These are phyloP conservation scores for Lipomyces chichibuensis DNA, from an alignment of 805 yeast genomes.

Conservation along the genomic window DNA sequence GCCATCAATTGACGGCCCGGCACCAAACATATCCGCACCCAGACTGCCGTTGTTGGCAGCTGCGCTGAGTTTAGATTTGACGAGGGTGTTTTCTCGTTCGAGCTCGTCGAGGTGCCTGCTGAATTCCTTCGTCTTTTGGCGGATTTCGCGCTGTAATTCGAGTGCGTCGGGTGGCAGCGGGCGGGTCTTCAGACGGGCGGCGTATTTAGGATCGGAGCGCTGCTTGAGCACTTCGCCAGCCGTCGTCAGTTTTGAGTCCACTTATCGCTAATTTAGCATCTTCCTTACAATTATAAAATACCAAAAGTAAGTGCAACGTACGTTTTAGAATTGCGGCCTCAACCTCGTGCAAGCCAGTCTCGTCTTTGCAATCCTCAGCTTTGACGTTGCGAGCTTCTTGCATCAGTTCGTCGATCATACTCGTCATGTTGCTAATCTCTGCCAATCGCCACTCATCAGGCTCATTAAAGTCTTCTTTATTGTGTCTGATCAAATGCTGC, in stretches of 20 bases:
- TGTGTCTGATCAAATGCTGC: background rate
- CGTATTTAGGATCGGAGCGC: slow-evolving; percentile 19
- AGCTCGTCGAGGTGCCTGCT: slow-evolving; percentile 16
- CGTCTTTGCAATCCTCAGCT: background rate
- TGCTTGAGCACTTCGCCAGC: slow-evolving; percentile 17
- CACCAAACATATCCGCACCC: background rate
- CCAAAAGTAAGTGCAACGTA: background rate
- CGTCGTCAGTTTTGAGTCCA: slow-evolving; percentile 13
- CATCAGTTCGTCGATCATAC: slow-evolving; percentile 11
- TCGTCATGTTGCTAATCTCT: slow-evolving; percentile 7
- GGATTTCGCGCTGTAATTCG: slow-evolving; percentile 26
- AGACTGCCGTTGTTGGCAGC: background rate
- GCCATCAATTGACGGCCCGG: slow-evolving; percentile 24
- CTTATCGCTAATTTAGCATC: slow-evolving; percentile 6
- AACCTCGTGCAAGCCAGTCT: slow-evolving; percentile 13
- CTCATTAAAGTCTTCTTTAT: background rate
- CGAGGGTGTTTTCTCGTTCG: slow-evolving; percentile 22
- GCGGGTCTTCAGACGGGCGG: slow-evolving; percentile 15
- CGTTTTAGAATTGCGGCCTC: slow-evolving; percentile 15
- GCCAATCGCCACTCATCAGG: slow-evolving; percentile 15
- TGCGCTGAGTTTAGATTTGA: slow-evolving; percentile 24
- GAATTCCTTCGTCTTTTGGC: slow-evolving; percentile 12
- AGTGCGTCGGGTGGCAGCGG: slow-evolving; percentile 27
- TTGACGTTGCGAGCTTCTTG: background rate
- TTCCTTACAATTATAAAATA: background rate